Evolutionary conservation across 805 yeast genomes (phyloP).

Genomic region (Saccharomycopsis schoenii): DNA sequence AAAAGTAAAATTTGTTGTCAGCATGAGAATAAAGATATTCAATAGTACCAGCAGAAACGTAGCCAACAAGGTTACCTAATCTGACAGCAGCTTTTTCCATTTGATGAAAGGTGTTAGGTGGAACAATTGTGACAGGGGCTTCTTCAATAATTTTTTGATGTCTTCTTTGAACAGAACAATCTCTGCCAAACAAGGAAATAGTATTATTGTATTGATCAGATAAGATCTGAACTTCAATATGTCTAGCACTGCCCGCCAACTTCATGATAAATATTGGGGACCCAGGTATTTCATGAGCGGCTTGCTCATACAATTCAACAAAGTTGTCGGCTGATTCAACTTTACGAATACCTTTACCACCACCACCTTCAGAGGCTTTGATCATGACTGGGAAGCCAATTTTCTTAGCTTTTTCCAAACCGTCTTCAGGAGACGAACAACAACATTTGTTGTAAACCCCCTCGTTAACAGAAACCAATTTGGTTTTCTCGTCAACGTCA

Average conservation of each 20-base stretch:
- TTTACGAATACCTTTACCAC: slow-evolving; percentile 99
- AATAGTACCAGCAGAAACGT: slow-evolving; percentile 98
- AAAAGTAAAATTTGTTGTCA: slow-evolving; percentile 90
- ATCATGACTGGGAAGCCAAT: slow-evolving; percentile 99
- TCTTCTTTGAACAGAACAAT: slow-evolving; percentile 98
- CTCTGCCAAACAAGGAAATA: slow-evolving; percentile 95
- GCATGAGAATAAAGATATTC: slow-evolving; percentile 92
- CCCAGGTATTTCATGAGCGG: slow-evolving; percentile 96
- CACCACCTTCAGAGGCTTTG: slow-evolving; percentile 99
- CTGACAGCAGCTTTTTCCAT: slow-evolving; percentile 98
- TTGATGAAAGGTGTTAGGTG: slow-evolving; percentile 67
- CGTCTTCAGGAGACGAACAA: slow-evolving; percentile 78
- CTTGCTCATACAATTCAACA: slow-evolving; percentile 72
- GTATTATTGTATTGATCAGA: slow-evolving; percentile 99
- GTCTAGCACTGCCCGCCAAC: slow-evolving; percentile 95
- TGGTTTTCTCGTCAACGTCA: slow-evolving; percentile 51
- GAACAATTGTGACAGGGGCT: slow-evolving; percentile 96
- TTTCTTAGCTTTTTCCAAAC: slow-evolving; percentile 68
- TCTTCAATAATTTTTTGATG: slow-evolving; percentile 98
- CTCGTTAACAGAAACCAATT: slow-evolving; percentile 83
- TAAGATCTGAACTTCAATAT: slow-evolving; percentile 91
- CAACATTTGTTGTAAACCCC: slow-evolving; percentile 83
- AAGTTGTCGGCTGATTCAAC: slow-evolving; percentile 82
- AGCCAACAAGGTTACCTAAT: slow-evolving; percentile 93
- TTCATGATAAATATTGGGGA: slow-evolving; percentile 98